Base-by-base conservation (phyloP, 2,329 filamentous ascomycete species). In the Colletotrichum simmondsii region DNA sequence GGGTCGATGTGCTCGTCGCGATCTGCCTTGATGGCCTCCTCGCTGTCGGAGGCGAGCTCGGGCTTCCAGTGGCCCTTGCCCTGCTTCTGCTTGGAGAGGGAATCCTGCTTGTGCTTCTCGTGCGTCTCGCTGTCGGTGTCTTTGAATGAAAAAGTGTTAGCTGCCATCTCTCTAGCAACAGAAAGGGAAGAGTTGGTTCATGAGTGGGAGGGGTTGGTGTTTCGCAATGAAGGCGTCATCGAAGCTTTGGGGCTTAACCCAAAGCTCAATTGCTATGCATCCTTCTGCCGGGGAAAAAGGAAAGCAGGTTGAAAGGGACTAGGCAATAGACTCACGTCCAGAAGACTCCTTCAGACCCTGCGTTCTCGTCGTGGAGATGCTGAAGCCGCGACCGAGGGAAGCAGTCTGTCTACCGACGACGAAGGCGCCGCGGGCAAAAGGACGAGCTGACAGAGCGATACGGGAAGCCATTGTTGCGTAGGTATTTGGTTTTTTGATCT, bases 51-150 rank as follows among this genome's bases (percentile, higher is more conserved):
- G 3, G 94, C 94, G 62, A 97, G 86, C 80, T 93, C 91, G 26
- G 92, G 87, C 84, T 93, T 93, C 94, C 94, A 97, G 80, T 94
- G 88, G 65, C 87, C 92, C 80, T 90, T 88, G 73, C 93, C 94
- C 52, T 88, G 83, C 81, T 92, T 90, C 73, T 94, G 89, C 86
- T 95, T 95, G 75, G 87, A 72, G 56, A 92, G 83, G 28, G 86
- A 86, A 78, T 92, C 89, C 68, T 88, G 81, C 84, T 92, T 92
- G 83, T 91, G 90, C 79, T 84, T 88, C 73, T 92, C 88, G 77
- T 84, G 82, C 79, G 84, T 87, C 71, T 91, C 88, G 77, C 84
- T 82, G 75, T 87, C 83, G 16, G 82, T 76, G 56, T 83, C 78
- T 62, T 80, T 12, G 8, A 10, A n/a, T 16, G 5, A 19, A 7